A percentile compares a stretch with the other conserved stretches of the same genome.
Evolutionary conservation across 208 protist species (phyloP).

Genomic region (Acanthamoeba culbertsoni): DNA sequence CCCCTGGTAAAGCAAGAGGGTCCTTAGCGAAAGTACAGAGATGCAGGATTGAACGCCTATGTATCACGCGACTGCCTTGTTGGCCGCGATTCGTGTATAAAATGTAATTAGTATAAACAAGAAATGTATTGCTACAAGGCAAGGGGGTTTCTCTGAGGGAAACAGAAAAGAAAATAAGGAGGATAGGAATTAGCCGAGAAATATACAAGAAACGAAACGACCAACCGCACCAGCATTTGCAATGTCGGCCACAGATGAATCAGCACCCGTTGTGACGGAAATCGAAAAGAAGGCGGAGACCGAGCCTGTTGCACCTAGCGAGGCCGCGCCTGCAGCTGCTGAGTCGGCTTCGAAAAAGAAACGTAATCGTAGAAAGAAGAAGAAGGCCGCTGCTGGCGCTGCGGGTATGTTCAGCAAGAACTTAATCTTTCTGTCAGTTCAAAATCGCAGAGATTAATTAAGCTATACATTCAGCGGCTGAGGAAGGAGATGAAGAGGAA

Average conservation of each 20-base stretch:
- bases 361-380: constrained; percentile 47
- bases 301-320: neutral
- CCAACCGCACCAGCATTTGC: neutral
- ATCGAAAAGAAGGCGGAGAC: neutral
- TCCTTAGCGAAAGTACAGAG: too few relatives aligned
- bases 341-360: constrained; percentile 38
- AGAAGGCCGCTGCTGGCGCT: constrained; percentile 7
- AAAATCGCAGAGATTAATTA: neutral
- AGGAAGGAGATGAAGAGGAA: neutral
- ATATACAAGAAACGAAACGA: too few relatives aligned
- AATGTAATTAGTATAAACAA: too few relatives aligned
- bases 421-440: neutral
- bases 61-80: too few relatives aligned
- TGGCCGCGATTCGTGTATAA: too few relatives aligned
- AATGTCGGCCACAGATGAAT: neutral
- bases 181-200: too few relatives aligned
- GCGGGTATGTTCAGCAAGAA: neutral
- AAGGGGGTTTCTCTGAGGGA: too few relatives aligned
- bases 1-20: neutral
- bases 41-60: too few relatives aligned
- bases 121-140: too few relatives aligned
- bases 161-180: too few relatives aligned
- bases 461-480: neutral
- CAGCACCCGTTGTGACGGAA: neutral
- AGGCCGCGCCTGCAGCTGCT: neutral